Evolutionary conservation across 768 basidiomycete genomes (phyloP).

Genomic region (Suillus alpinus): DNA sequence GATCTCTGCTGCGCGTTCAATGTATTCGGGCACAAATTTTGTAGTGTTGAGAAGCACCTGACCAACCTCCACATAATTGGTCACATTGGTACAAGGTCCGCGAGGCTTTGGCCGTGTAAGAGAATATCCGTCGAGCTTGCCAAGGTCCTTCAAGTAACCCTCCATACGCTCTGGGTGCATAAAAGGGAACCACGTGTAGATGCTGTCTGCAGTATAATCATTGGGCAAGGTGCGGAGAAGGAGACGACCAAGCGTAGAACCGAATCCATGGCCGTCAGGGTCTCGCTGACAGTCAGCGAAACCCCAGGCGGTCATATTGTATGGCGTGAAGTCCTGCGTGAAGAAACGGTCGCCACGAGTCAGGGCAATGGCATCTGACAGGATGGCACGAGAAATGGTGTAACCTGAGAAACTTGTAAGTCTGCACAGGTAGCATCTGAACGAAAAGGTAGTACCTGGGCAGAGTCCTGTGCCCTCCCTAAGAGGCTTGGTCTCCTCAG

Average conservation of each 20-base stretch:
- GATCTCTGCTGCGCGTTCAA: conserved; percentile 48
- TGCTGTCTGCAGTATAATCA: conserved; percentile 63
- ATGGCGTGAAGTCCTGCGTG: conserved; percentile 78
- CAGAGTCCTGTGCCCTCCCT: conserved; percentile 81
- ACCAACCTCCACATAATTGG: conserved; percentile 48
- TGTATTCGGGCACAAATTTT: conserved; percentile 48
- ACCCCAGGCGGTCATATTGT: conserved; percentile 81
- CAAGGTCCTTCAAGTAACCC: conserved; percentile 52
- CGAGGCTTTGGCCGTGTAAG: conserved; percentile 44
- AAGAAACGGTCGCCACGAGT: conserved; percentile 83
- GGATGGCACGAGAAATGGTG: conserved; percentile 82
- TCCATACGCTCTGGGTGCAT: conserved; percentile 77
- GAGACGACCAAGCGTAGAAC: conserved; percentile 65
- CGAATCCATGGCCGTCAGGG: conserved; percentile 66
- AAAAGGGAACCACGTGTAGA: conserved; percentile 84
- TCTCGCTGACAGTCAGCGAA: conserved; percentile 81
- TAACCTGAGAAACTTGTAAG: conserved; percentile 47
- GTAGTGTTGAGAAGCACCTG: conserved; percentile 47
- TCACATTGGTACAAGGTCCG: conserved; percentile 29
- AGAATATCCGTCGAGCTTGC: conserved; percentile 53
- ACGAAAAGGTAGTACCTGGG: conserved; percentile 48
- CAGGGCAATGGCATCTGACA: conserved; percentile 81
- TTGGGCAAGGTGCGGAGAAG: conserved; percentile 74
- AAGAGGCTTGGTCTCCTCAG: conserved; percentile 72
- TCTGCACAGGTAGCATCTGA: not conserved